A percentile compares a stretch with the other conserved stretches of the same genome.
phyloP scores from a whole-genome alignment of 2,329 filamentous ascomycete species.

The Sarocladium strictum region DNA sequence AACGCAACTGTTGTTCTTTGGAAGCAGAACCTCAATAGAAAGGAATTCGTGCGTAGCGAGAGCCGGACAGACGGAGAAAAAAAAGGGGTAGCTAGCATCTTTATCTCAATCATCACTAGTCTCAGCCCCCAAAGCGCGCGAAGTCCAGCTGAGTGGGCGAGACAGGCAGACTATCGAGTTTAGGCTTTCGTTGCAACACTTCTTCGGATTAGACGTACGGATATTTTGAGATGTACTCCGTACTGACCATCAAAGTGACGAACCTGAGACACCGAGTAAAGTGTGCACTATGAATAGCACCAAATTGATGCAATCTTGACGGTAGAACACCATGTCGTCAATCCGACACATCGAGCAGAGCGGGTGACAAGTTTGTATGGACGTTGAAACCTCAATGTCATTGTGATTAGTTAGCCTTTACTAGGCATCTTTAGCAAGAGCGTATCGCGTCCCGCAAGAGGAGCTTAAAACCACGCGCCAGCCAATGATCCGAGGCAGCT shows the following conservation, averaged over 20 bases:
- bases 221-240: neutral
- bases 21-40: neutral
- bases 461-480: too few relatives aligned
- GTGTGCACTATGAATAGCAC: neutral
- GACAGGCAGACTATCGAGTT: neutral
- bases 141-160: neutral
- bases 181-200: neutral
- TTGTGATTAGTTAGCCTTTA: too few relatives aligned
- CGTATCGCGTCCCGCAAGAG: too few relatives aligned
- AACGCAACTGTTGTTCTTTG: neutral
- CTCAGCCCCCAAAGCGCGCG: neutral
- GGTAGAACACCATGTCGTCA: too few relatives aligned
- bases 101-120: neutral
- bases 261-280: neutral
- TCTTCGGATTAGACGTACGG: neutral
- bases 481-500: too few relatives aligned
- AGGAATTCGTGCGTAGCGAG: neutral
- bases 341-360: too few relatives aligned
- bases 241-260: neutral
- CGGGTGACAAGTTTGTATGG: too few relatives aligned
- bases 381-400: too few relatives aligned
- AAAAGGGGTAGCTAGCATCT: neutral
- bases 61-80: neutral
- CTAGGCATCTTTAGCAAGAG: too few relatives aligned
- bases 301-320: neutral